A percentile compares a stretch with the other conserved stretches of the same genome.
phyloP scores from a whole-genome alignment of 257 asterid genomes.

The Fraxinus anomala region DNA sequence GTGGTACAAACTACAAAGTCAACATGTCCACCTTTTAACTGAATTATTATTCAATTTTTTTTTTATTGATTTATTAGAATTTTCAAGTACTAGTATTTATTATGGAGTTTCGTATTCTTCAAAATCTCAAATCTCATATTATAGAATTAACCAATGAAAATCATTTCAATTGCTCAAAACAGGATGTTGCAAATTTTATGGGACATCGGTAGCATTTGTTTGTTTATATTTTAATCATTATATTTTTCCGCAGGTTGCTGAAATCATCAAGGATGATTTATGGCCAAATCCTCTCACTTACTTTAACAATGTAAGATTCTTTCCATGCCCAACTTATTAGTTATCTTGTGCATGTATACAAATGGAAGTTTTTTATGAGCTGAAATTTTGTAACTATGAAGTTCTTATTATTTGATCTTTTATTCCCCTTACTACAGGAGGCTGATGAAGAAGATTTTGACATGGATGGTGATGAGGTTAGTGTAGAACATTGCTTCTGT shows the following conservation, averaged over 20 bases:
- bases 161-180: background rate
- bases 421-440: slow-evolving; percentile 27
- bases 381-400: background rate
- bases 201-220: background rate
- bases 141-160: background rate
- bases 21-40: background rate
- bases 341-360: background rate
- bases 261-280: slow-evolving; percentile 63
- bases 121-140: background rate
- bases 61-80: background rate
- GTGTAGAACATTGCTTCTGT: background rate
- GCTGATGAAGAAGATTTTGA: slow-evolving; percentile 50
- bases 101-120: background rate
- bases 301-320: slow-evolving; percentile 42
- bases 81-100: background rate
- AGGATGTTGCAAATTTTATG: background rate
- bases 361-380: slow-evolving; percentile 3
- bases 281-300: slow-evolving; percentile 69
- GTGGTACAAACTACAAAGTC: background rate
- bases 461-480: slow-evolving; percentile 45
- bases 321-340: background rate
- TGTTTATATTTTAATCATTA: background rate
- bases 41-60: background rate
- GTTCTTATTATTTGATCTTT: background rate
- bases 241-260: slow-evolving; percentile 46